phyloP scores from a whole-genome alignment of 2,329 filamentous ascomycete species.

The Plectosphaerella cucumerina region DNA sequence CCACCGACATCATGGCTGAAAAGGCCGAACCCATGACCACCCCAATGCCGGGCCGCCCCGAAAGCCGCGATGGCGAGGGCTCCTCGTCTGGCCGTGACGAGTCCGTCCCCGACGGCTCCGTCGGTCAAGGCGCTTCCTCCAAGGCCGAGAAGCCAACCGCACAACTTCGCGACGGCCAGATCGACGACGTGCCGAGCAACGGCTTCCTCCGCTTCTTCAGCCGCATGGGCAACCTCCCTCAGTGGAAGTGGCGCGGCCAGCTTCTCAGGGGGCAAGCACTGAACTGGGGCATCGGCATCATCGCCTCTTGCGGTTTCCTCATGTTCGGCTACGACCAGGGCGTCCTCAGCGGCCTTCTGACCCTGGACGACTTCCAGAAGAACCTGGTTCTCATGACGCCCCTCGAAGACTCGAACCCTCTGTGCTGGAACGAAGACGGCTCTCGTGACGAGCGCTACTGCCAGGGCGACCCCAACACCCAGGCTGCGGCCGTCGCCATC shows the following conservation, averaged over 20 bases:
- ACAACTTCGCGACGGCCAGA: neutral
- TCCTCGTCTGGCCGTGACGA: neutral
- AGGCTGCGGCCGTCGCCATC: slow-evolving; percentile 21
- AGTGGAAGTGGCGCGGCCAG: slow-evolving; percentile 17
- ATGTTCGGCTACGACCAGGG: slow-evolving; percentile 6
- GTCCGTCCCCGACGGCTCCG: neutral
- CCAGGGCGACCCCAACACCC: slow-evolving; percentile 20
- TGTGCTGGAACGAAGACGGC: slow-evolving; percentile 19
- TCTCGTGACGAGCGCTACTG: slow-evolving; percentile 15
- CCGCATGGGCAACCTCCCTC: slow-evolving; percentile 16
- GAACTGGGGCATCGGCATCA: slow-evolving; percentile 22
- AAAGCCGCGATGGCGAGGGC: neutral
- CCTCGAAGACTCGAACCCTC: slow-evolving; percentile 15
- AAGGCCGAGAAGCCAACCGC: neutral
- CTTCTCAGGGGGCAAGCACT: slow-evolving; percentile 15
- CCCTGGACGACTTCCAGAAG: slow-evolving; percentile 21
- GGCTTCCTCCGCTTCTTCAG: slow-evolving; percentile 13
- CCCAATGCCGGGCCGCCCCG: neutral
- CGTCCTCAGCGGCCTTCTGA: slow-evolving; percentile 21
- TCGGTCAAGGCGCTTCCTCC: neutral
- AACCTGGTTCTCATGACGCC: slow-evolving; percentile 20
- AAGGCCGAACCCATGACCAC: neutral
- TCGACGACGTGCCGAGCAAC: neutral
- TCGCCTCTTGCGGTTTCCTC: slow-evolving; percentile 20
- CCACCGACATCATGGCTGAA: neutral